A percentile compares a stretch with the other conserved stretches of the same genome.
Evolutionary conservation across 2,329 filamentous ascomycete species (phyloP).

Genomic region (Calonectria pauciramosa): DNA sequence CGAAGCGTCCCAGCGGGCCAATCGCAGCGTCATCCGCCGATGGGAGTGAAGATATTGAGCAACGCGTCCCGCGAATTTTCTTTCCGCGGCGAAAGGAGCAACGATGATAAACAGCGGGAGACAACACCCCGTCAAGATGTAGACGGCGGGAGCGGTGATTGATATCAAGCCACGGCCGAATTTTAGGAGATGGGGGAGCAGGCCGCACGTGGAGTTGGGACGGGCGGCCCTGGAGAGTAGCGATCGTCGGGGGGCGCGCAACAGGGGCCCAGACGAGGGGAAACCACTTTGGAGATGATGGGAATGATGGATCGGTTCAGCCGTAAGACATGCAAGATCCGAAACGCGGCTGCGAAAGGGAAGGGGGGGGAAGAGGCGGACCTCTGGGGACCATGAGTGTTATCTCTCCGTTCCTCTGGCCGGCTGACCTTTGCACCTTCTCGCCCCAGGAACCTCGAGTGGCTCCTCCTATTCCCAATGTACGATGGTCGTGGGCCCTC

Average conservation of each 20-base stretch:
- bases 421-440: conserved; percentile 1
- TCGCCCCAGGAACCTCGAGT: background rate
- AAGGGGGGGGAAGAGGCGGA: background rate
- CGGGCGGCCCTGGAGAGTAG: conserved; percentile 40
- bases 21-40: conserved; percentile 44
- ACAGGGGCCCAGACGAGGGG: conserved; percentile 7
- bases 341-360: conserved; percentile 15
- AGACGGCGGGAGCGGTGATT: conserved; percentile 31
- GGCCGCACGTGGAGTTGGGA: conserved; percentile 44
- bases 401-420: conserved; percentile 9
- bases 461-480: conserved; percentile 22
- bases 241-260: conserved; percentile 37
- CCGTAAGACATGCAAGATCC: conserved; percentile 18
- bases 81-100: conserved; percentile 16
- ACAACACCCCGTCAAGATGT: conserved; percentile 29
- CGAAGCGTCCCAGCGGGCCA: conserved; percentile 38
- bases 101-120: conserved; percentile 36
- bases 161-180: conserved; percentile 33
- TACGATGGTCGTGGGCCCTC: conserved; percentile 2
- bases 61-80: conserved; percentile 28
- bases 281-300: background rate
- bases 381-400: background rate
- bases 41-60: conserved; percentile 21
- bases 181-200: conserved; percentile 38
- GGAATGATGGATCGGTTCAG: background rate